phyloP scores from a whole-genome alignment of 345 rosid genomes.

The Citrus glauca region DNA sequence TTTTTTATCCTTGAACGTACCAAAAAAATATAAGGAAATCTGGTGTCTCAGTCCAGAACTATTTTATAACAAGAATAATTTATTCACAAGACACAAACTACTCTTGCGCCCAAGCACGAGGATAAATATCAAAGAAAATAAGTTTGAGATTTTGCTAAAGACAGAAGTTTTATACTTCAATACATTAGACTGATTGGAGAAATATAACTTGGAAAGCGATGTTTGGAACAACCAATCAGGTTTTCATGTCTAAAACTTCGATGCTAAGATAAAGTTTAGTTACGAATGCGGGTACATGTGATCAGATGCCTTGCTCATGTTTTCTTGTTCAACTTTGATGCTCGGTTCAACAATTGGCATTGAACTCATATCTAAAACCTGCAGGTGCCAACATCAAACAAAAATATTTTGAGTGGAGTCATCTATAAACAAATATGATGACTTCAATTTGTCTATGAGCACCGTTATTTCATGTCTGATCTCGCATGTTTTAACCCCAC shows the following conservation, averaged over 20 bases:
- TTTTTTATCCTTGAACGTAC: too few relatives aligned
- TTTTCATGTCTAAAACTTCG: background rate
- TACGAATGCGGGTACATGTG: slow-evolving; percentile 48
- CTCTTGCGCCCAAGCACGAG: too few relatives aligned
- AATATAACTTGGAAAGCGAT: background rate
- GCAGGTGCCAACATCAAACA: slow-evolving; percentile 20
- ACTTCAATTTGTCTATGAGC: background rate
- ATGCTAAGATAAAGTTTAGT: background rate
- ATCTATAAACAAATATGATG: background rate
- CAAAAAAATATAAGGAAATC: too few relatives aligned
- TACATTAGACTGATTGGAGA: background rate
- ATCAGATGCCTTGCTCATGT: slow-evolving; percentile 45
- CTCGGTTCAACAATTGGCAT: slow-evolving; percentile 62
- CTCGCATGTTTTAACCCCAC: slow-evolving; percentile 24
- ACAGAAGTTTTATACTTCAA: background rate
- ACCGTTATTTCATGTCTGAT: background rate
- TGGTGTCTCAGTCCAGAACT: too few relatives aligned
- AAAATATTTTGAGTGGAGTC: background rate
- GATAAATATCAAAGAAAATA: too few relatives aligned
- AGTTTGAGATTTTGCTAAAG: background rate
- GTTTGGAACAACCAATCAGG: too few relatives aligned
- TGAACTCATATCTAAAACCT: slow-evolving; percentile 46
- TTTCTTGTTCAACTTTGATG: slow-evolving; percentile 68
- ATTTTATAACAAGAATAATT: too few relatives aligned
- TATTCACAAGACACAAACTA: too few relatives aligned